Percentiles rank a stretch among this genome's conserved stretches.
phyloP scores from a whole-genome alignment of 78 protist genomes.

The Chrysochromulina tobinii region DNA sequence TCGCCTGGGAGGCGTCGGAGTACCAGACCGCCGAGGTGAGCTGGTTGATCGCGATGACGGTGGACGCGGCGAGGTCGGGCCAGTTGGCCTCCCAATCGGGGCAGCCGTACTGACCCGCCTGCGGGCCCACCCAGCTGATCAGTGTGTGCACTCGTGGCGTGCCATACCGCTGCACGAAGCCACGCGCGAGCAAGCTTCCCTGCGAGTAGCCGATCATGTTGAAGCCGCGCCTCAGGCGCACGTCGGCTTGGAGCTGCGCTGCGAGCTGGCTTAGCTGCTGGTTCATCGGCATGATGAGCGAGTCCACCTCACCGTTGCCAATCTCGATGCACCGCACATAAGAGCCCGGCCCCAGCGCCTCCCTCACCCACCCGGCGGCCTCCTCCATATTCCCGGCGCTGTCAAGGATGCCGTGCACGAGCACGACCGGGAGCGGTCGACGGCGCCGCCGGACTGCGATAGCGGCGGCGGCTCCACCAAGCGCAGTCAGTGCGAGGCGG shows the following conservation, averaged over 20 bases:
- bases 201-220: conserved; percentile 29
- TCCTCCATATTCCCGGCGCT: neutral
- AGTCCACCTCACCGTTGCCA: neutral
- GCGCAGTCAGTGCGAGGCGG: too few relatives aligned
- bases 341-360: neutral
- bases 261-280: neutral
- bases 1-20: neutral
- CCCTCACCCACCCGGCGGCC: neutral
- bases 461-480: too few relatives aligned
- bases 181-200: neutral
- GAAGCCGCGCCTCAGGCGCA: neutral
- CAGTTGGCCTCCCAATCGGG: neutral
- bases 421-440: neutral
- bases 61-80: neutral
- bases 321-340: neutral
- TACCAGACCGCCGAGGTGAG: neutral
- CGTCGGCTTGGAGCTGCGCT: neutral
- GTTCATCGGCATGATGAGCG: neutral
- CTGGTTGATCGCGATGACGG: neutral
- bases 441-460: too few relatives aligned
- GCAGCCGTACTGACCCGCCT: neutral
- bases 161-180: neutral
- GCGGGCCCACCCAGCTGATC: neutral
- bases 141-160: neutral
- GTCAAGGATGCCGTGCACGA: conserved; percentile 4